Evolutionary conservation across 2,329 filamentous ascomycete genomes (phyloP), one percentile per base, ranked within the genome.

Genomic region (Colletotrichum brevisporum): DNA sequence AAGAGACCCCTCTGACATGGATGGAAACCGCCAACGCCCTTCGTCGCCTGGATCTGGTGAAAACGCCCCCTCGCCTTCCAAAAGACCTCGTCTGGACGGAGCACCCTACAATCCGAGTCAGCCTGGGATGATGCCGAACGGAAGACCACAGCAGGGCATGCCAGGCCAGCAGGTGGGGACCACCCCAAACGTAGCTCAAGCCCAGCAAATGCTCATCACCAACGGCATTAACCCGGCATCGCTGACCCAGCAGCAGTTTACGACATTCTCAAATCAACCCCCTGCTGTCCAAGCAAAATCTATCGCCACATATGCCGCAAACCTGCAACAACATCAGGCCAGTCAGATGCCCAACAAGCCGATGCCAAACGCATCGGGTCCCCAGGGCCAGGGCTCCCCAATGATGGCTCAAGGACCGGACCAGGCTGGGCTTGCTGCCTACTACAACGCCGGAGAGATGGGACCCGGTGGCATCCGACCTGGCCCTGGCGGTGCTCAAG

Each of bases 41-140:
- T 90, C 91, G 67, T 97, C 95, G 41, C 95, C 95, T 8, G 90
- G 91, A 58, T 91, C 92, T 45, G 91, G 90, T 63, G 95, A 98
- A 61, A 96, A 96, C 76, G 94, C 94, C 27, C 94, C 94, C 5
- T 98, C 95, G 39, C 95, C 95, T 2, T 95, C 93, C 71, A 98
- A 98, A 84, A 89, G 95, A 76, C 93, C 91, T 67, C 92, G 95
- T 66, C 88, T 97, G 70, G 90, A 91, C 76, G 89, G 89, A 75
- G 86, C 86, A 41, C 86, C 87, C 10, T 94, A 94, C 81, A 93
- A 93, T 78, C 90, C 91, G 71, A 91, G 90, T 76, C 92, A 91
- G 75, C 83, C 83, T 66, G 85, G 82, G 71, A 92, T 95, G 88
- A 92, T 92, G 82, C 89, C 90, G 63, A 94, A 93, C 80, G 92